Evolutionary conservation across 2,329 filamentous ascomycete species (phyloP).

Genomic region (Sphaerostilbella broomeana): DNA sequence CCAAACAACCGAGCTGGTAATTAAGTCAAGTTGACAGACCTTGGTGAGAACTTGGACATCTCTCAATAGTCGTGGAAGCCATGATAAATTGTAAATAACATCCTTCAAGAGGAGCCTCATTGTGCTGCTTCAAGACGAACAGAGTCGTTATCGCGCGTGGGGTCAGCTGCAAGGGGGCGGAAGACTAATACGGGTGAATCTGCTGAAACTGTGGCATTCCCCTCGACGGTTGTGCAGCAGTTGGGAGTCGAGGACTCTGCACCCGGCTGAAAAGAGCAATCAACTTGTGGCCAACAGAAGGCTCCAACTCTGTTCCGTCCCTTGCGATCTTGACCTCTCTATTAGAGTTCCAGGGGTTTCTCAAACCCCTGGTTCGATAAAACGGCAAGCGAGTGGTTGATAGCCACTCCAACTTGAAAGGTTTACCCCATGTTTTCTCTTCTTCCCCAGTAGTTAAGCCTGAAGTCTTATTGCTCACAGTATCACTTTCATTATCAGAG

Average conservation of each 20-base stretch:
- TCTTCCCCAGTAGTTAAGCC: conserved; percentile 34
- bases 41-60: too few species aligned
- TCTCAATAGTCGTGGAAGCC: too few species aligned
- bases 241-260: conserved; percentile 33
- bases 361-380: conserved; percentile 76
- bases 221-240: conserved; percentile 27
- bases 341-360: conserved; percentile 94
- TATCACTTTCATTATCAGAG: conserved; percentile 38
- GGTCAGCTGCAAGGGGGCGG: too few species aligned
- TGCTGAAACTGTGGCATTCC: conserved; percentile 32
- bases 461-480: conserved; percentile 33
- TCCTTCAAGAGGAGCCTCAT: too few species aligned
- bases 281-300: conserved; percentile 67
- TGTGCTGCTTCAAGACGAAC: too few species aligned
- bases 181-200: too few species aligned
- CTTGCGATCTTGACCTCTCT: conserved; percentile 92
- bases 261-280: conserved; percentile 68
- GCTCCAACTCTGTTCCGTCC: conserved; percentile 89
- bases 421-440: conserved; percentile 75
- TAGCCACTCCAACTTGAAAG: conserved; percentile 86
- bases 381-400: conserved; percentile 80
- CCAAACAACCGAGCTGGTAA: too few species aligned
- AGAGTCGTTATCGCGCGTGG: too few species aligned
- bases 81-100: too few species aligned
- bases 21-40: too few species aligned